phyloP scores from a whole-genome alignment of 768 basidiomycete species.

The Termitomyces eurrhizus region DNA sequence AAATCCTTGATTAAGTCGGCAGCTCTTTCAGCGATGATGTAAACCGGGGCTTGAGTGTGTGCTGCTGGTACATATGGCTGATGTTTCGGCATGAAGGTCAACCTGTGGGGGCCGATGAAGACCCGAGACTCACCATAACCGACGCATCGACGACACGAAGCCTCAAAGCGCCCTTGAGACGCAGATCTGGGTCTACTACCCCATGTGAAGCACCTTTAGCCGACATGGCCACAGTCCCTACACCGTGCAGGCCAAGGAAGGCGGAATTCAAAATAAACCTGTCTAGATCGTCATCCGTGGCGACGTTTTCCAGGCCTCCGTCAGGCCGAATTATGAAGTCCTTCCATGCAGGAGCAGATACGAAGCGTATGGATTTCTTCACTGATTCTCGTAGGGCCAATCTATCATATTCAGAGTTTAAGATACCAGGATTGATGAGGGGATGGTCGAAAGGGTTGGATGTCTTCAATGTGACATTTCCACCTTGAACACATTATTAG shows the following conservation, averaged over 20 bases:
- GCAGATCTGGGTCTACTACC: conserved; percentile 12
- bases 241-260: neutral
- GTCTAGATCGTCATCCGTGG: conserved; percentile 8
- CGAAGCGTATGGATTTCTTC: conserved; percentile 15
- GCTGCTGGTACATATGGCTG: neutral
- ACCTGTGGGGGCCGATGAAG: neutral
- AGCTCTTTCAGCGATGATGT: neutral
- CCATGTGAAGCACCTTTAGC: conserved; percentile 12
- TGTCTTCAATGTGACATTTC: conserved; percentile 27
- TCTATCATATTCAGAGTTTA: conserved; percentile 21
- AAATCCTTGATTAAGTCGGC: neutral
- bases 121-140: neutral
- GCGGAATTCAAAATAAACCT: conserved; percentile 1
- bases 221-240: conserved; percentile 16
- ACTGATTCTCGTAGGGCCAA: conserved; percentile 19
- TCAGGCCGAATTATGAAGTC: conserved; percentile 16
- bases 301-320: conserved; percentile 1
- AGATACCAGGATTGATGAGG: conserved; percentile 33
- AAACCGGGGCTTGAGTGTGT: neutral
- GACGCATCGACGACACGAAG: neutral
- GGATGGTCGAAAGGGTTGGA: conserved; percentile 37
- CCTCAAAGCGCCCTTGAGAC: neutral
- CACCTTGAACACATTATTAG: conserved; percentile 11
- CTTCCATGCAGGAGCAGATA: conserved; percentile 17
- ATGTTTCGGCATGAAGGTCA: neutral